These are phyloP conservation scores for Agrocybe praecox DNA, from an alignment of 768 basidiomycete species.

Conservation along the genomic window DNA sequence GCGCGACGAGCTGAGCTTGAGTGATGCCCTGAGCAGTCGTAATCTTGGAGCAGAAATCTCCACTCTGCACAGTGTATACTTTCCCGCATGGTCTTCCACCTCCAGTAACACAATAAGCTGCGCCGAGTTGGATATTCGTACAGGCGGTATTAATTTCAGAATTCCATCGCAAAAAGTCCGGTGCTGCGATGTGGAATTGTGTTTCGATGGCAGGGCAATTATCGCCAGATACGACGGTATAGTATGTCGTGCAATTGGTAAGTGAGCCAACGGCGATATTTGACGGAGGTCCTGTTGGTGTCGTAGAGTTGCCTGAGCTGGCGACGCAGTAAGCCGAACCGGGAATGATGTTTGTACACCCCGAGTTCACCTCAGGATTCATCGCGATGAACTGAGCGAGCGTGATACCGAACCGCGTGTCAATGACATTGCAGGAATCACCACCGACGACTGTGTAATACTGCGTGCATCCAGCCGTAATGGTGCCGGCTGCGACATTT, in stretches of 20 bases:
- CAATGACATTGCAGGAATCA: conserved; percentile 19
- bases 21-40: conserved; percentile 9
- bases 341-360: conserved; percentile 21
- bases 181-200: conserved; percentile 17
- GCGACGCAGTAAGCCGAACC: conserved; percentile 24
- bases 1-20: conserved; percentile 6
- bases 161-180: conserved; percentile 24
- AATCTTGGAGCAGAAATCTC: conserved; percentile 14
- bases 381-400: conserved; percentile 11
- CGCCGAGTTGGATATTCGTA: conserved; percentile 11
- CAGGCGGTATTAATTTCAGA: conserved; percentile 20
- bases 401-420: conserved; percentile 18
- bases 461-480: conserved; percentile 12
- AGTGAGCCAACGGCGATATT: conserved; percentile 12
- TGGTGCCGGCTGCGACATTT: background rate
- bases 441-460: conserved; percentile 25
- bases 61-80: conserved; percentile 9
- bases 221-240: conserved; percentile 18
- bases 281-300: conserved; percentile 2
- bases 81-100: conserved; percentile 9
- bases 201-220: conserved; percentile 17
- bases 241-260: conserved; percentile 16
- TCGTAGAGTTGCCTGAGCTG: background rate
- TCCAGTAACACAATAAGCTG: conserved; percentile 12
- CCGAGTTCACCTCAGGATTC: conserved; percentile 20